phyloP scores from a whole-genome alignment of 2,329 filamentous ascomycete genomes.

The Xylariaceae sp. region DNA sequence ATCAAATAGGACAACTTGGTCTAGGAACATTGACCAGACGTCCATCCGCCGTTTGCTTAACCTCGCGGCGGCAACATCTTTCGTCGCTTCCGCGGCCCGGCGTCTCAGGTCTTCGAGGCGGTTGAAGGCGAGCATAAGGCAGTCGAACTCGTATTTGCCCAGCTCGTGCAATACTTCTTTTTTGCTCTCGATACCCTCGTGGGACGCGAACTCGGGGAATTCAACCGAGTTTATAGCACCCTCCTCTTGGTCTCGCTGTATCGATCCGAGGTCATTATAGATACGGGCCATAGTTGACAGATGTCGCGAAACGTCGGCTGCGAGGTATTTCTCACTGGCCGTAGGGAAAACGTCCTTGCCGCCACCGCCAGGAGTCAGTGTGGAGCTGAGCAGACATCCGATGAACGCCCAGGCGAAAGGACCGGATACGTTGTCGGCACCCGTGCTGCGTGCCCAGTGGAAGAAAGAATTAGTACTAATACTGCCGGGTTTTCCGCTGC shows the following conservation, averaged over 20 bases:
- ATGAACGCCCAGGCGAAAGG: conserved; percentile 22
- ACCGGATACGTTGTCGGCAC: conserved; percentile 19
- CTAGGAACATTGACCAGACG: conserved; percentile 28
- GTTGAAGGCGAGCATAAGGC: conserved; percentile 18
- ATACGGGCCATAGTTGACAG: conserved; percentile 31
- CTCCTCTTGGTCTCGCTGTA: conserved; percentile 31
- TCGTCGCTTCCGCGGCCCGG: conserved; percentile 1
- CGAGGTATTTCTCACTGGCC: conserved; percentile 20
- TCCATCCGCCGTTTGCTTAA: conserved; percentile 14
- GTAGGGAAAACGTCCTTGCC: conserved; percentile 20
- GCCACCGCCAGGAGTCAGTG: conserved; percentile 11
- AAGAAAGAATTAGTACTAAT: conserved; percentile 5
- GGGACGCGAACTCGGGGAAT: conserved; percentile 30
- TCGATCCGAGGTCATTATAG: conserved; percentile 37
- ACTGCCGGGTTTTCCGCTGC: conserved; percentile 3
- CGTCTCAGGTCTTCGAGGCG: conserved; percentile 14
- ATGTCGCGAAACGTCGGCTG: conserved; percentile 17
- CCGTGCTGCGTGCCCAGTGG: conserved; percentile 22
- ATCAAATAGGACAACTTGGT: conserved; percentile 36
- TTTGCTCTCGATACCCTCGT: conserved; percentile 6
- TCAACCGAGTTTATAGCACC: conserved; percentile 33
- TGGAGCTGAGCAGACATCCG: conserved; percentile 16
- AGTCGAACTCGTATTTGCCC: conserved; percentile 31
- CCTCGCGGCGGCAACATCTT: conserved; percentile 11
- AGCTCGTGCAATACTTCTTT: conserved; percentile 18